A percentile compares a stretch with the other conserved stretches of the same genome.
These are phyloP conservation scores for Aspergillus kassunensis DNA, from an alignment of 495 filamentous ascomycete genomes.

Conservation along the genomic window DNA sequence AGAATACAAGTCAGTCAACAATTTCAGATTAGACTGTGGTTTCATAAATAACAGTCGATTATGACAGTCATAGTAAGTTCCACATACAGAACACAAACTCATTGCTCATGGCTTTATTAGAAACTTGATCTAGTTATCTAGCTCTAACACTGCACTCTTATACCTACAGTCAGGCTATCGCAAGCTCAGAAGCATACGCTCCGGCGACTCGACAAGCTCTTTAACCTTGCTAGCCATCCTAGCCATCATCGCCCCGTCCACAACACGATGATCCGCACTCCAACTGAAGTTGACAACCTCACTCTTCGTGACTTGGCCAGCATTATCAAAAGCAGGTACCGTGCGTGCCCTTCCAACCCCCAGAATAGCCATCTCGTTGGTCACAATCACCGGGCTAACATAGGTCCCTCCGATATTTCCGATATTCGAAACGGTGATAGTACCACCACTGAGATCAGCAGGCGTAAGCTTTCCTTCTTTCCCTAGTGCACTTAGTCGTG, in stretches of 20 bases:
- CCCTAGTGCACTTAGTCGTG: conserved; percentile 67
- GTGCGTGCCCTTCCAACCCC: conserved; percentile 77
- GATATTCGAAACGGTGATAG: conserved; percentile 95
- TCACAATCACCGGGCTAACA: conserved; percentile 83
- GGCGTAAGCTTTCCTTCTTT: conserved; percentile 67
- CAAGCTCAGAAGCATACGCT: conserved; percentile 65
- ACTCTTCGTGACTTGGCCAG: conserved; percentile 83
- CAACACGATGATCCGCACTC: conserved; percentile 92
- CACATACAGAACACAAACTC: no score
- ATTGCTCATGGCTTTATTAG: background rate
- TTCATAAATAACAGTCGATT: no score
- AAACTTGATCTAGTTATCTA: conserved; percentile 1
- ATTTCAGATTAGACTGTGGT: no score
- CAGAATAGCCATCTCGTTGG: conserved; percentile 85
- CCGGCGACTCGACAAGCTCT: conserved; percentile 74
- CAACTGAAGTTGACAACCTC: conserved; percentile 92
- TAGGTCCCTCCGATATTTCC: conserved; percentile 95
- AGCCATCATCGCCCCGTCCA: conserved; percentile 94
- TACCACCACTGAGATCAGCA: conserved; percentile 77
- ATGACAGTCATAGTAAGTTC: no score
- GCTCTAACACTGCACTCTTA: background rate
- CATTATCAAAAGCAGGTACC: conserved; percentile 67
- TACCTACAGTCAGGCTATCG: conserved; percentile 25
- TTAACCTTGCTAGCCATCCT: conserved; percentile 77
- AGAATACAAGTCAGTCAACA: no score